These are phyloP conservation scores for Penicillium maclennaniae DNA, from an alignment of 495 filamentous ascomycete genomes.

Conservation along the genomic window DNA sequence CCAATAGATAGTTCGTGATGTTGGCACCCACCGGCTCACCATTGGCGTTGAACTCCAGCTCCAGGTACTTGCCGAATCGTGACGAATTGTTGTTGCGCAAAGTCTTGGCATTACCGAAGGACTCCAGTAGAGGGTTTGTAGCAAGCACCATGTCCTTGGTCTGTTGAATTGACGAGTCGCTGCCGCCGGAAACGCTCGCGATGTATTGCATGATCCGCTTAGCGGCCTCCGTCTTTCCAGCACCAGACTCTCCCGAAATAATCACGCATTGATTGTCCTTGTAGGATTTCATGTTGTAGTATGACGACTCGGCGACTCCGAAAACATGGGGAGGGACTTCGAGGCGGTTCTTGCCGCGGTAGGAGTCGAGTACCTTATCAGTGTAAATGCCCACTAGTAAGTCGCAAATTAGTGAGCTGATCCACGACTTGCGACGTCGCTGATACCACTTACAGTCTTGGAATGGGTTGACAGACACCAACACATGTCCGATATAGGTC, in stretches of 20 bases:
- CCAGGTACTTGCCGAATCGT: conserved; percentile 95
- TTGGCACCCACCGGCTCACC: conserved; percentile 95
- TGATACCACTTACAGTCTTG: conserved; percentile 64
- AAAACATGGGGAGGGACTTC: conserved; percentile 97
- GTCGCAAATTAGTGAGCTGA: conserved; percentile 13
- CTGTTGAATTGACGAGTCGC: conserved; percentile 87
- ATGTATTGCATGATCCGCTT: conserved; percentile 99
- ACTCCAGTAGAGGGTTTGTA: conserved; percentile 95
- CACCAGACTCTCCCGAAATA: conserved; percentile 97
- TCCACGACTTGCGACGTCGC: conserved; percentile 6
- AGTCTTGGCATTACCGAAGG: conserved; percentile 98
- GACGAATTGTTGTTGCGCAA: conserved; percentile 98
- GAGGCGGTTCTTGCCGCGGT: conserved; percentile 93
- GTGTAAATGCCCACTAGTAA: conserved; percentile 90
- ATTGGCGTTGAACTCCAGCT: conserved; percentile 91
- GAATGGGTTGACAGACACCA: conserved; percentile 99
- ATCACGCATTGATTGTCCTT: conserved; percentile 99
- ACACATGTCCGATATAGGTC: conserved; percentile 99
- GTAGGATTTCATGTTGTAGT: conserved; percentile 99
- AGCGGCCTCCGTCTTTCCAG: conserved; percentile 98
- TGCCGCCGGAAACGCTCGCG: conserved; percentile 88
- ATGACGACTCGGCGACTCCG: conserved; percentile 90
- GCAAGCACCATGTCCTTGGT: conserved; percentile 99
- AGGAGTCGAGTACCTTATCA: conserved; percentile 82
- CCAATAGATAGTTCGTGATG: conserved; percentile 96